Percentiles rank a stretch among this genome's conserved stretches.
Evolutionary conservation across 257 asterid genomes (phyloP).

Genomic region (Salvia rosmarinus): DNA sequence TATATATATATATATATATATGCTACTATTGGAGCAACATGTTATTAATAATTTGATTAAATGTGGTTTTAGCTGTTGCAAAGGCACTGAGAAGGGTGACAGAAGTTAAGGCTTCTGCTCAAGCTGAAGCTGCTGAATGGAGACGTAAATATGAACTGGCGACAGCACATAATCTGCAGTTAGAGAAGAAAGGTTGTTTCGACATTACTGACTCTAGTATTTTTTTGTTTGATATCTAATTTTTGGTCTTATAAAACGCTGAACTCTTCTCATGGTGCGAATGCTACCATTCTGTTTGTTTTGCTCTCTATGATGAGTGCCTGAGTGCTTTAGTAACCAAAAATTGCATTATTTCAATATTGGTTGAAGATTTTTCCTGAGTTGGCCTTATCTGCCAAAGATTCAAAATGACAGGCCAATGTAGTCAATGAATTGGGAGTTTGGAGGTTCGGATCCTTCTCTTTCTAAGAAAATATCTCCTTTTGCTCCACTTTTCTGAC

Average conservation of each 20-base stretch:
- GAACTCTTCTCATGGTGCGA: background rate
- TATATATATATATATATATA: background rate
- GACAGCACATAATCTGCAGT: conserved; percentile 60
- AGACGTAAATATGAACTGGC: conserved; percentile 88
- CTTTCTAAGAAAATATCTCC: background rate
- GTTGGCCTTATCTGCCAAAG: background rate
- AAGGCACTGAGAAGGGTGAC: conserved; percentile 72
- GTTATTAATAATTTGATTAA: conserved; percentile 17
- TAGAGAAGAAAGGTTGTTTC: conserved; percentile 62
- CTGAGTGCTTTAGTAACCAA: background rate
- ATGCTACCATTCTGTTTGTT: background rate
- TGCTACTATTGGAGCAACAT: background rate
- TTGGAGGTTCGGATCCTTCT: background rate
- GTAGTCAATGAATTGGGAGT: background rate
- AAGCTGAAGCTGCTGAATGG: conserved; percentile 97
- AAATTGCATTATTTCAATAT: background rate
- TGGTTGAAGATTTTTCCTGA: conserved; percentile 10
- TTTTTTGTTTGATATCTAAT: background rate
- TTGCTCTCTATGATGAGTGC: background rate
- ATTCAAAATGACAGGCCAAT: background rate
- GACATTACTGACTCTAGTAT: background rate
- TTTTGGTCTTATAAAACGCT: conserved; percentile 10
- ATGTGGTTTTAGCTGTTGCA: conserved; percentile 68
- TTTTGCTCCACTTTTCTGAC: background rate
- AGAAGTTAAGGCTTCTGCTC: conserved; percentile 88